These are phyloP conservation scores for Pulveroboletus sp. DNA, from an alignment of 768 basidiomycete species.

Conservation along the genomic window DNA sequence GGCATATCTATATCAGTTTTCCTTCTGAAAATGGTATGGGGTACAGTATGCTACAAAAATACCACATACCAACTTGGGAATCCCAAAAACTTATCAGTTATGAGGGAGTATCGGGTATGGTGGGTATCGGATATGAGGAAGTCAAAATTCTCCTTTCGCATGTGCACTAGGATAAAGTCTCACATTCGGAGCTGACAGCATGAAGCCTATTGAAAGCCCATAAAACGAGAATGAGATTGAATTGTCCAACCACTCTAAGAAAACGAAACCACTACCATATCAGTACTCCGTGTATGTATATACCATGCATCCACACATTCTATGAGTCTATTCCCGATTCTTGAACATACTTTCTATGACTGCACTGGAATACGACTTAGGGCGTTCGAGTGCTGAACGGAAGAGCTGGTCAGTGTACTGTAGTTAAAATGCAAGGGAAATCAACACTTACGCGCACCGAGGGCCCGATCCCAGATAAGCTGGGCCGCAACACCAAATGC, in stretches of 20 bases:
- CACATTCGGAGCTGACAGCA: too few relatives aligned
- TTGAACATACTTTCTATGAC: conserved; percentile 80
- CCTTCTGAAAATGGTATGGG: too few relatives aligned
- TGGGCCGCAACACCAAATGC: conserved; percentile 89
- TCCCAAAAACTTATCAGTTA: background rate
- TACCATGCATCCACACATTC: background rate
- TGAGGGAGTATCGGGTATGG: background rate
- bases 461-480: conserved; percentile 90
- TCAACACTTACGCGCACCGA: conserved; percentile 74
- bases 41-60: too few relatives aligned
- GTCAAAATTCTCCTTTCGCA: too few relatives aligned
- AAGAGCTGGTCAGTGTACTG: too few relatives aligned
- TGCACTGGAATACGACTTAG: conserved; percentile 85
- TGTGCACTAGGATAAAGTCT: too few relatives aligned
- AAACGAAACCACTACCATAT: too few relatives aligned
- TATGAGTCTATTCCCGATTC: conserved; percentile 25
- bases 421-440: background rate
- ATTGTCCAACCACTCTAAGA: too few relatives aligned
- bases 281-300: background rate
- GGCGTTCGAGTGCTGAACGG: conserved; percentile 74
- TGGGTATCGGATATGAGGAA: background rate
- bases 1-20: too few relatives aligned
- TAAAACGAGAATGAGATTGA: too few relatives aligned
- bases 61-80: background rate
- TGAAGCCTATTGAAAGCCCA: too few relatives aligned